A percentile compares a stretch with the other conserved stretches of the same genome.
phyloP scores from a whole-genome alignment of 2,329 filamentous ascomycete genomes.

The Botrytis deweyae region DNA sequence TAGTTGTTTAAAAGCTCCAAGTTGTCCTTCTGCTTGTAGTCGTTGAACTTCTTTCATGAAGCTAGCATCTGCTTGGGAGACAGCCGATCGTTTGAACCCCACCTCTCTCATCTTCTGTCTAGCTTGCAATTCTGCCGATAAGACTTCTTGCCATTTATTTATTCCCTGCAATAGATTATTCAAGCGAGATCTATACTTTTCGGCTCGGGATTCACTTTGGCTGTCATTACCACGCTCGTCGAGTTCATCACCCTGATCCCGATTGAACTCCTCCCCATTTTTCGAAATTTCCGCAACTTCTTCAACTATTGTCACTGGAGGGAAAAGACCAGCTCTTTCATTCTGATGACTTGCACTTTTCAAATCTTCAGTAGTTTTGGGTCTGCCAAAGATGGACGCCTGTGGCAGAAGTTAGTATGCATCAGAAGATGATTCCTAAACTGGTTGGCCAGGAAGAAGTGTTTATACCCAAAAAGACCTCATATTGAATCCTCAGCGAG shows the following conservation, averaged over 20 bases:
- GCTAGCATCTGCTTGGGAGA: conserved; percentile 29
- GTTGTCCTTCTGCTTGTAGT: conserved; percentile 25
- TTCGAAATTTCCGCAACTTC: neutral
- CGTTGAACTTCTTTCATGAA: conserved; percentile 34
- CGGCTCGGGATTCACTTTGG: neutral
- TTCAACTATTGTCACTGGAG: neutral
- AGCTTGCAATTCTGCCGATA: conserved; percentile 26
- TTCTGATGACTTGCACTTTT: too few species aligned
- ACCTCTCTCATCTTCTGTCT: conserved; percentile 32
- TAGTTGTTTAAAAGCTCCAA: conserved; percentile 24
- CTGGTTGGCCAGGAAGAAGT: too few species aligned
- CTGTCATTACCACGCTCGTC: neutral
- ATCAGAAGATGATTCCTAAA: too few species aligned
- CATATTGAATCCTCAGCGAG: too few species aligned
- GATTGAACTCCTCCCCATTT: neutral
- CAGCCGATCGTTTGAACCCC: conserved; percentile 26
- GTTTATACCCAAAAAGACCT: too few species aligned
- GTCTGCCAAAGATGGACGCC: too few species aligned
- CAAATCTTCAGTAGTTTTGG: too few species aligned
- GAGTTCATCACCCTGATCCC: neutral
- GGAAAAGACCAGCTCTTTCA: neutral
- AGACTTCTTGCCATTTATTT: conserved; percentile 21
- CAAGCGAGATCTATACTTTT: conserved; percentile 23
- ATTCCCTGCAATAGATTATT: conserved; percentile 25
- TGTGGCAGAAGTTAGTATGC: too few species aligned